Evolutionary conservation across 768 basidiomycete species (phyloP).

Genomic region (Coprinopsis marcescibilis): DNA sequence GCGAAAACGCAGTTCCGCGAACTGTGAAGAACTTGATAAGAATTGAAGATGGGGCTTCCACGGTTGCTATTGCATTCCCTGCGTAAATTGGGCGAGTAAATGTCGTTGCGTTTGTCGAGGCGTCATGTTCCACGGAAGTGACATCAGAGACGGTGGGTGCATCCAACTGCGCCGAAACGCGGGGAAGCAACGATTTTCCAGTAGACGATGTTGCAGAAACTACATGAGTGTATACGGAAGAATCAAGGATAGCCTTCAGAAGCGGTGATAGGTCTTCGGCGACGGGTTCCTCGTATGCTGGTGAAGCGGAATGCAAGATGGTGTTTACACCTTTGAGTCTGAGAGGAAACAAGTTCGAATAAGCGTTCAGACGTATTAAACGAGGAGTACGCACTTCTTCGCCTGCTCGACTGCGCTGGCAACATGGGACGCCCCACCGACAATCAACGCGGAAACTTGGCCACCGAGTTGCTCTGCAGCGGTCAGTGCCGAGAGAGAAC

Average conservation of each 20-base stretch:
- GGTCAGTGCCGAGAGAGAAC: conserved; percentile 84
- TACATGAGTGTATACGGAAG: conserved; percentile 77
- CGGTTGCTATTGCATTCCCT: conserved; percentile 93
- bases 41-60: conserved; percentile 72
- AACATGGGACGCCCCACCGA: conserved; percentile 67
- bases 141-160: conserved; percentile 90
- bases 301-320: conserved; percentile 64
- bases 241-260: conserved; percentile 66
- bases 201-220: conserved; percentile 89
- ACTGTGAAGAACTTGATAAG: conserved; percentile 93
- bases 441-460: conserved; percentile 71
- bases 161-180: conserved; percentile 86
- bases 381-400: conserved; percentile 56
- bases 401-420: conserved; percentile 62
- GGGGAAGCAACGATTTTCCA: conserved; percentile 89
- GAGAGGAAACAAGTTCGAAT: conserved; percentile 9
- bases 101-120: conserved; percentile 64
- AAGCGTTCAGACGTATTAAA: conserved; percentile 6
- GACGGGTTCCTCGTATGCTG: conserved; percentile 60
- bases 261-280: conserved; percentile 83
- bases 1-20: conserved; percentile 83
- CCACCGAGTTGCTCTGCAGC: conserved; percentile 86
- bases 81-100: conserved; percentile 97
- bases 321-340: conserved; percentile 66
- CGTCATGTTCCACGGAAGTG: conserved; percentile 71